Conservation (phyloP, 1,284 basidiomycete genomes). For the Meira nashicola region DNA sequence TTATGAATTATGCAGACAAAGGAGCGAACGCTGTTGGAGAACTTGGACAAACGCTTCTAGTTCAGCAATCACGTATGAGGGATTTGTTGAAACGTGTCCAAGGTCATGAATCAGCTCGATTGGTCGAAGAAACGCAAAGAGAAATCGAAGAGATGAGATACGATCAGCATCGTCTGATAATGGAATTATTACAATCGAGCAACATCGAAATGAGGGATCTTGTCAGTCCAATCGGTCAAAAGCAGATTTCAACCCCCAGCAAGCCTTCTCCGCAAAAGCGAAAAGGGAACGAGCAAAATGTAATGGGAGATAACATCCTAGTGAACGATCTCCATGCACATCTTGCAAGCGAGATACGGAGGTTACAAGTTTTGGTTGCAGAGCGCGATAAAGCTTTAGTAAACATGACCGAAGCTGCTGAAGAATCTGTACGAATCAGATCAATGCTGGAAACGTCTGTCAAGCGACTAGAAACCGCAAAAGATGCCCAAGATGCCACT, state of each 20-base stretch:
- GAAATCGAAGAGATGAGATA: conserved; percentile 4
- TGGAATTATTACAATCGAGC: conserved; percentile 1
- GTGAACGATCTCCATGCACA: conserved; percentile 43
- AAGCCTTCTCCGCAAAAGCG: neutral
- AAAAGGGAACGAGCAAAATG: conserved; percentile 36
- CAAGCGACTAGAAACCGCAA: conserved; percentile 14
- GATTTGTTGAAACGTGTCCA: neutral
- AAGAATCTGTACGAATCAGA: conserved; percentile 75
- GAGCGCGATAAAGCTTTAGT: conserved; percentile 32
- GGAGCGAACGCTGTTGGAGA: neutral
- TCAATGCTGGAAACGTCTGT: neutral
- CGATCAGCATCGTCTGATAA: neutral
- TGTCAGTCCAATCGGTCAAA: neutral
- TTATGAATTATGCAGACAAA: neutral
- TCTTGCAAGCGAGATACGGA: conserved; percentile 38
- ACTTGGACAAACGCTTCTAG: conserved; percentile 1
- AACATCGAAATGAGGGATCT: neutral
- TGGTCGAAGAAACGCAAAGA: neutral
- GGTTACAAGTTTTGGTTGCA: conserved; percentile 35
- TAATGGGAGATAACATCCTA: conserved; percentile 34
- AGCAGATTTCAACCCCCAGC: conserved; percentile 5
- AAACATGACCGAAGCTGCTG: conserved; percentile 60
- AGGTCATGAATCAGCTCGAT: conserved; percentile 20
- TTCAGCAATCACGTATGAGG: conserved; percentile 7
- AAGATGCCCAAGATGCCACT: conserved; percentile 15